These are phyloP conservation scores for Rhodotorula mucilaginosa DNA, from an alignment of 1,284 basidiomycete species.

Conservation along the genomic window DNA sequence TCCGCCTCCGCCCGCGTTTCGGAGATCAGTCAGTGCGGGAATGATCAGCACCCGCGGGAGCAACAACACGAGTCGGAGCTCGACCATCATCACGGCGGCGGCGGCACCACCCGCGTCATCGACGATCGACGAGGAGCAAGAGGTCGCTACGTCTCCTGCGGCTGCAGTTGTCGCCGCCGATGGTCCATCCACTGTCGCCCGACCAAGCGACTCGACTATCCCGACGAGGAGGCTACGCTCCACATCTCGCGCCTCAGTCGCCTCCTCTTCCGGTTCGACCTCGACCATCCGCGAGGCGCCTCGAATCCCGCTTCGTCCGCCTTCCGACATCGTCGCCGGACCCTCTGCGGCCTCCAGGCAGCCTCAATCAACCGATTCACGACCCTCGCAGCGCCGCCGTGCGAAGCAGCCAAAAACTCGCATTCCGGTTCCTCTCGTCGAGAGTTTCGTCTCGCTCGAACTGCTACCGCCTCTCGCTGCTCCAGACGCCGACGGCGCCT, in stretches of 20 bases:
- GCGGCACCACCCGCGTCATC: neutral
- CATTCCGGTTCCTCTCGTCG: conserved; percentile 68
- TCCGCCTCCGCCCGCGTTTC: too few relatives aligned
- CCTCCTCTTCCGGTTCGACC: conserved; percentile 15
- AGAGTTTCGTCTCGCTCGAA: conserved; percentile 66
- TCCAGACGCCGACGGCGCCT: neutral
- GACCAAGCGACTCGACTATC: neutral
- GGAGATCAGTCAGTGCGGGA: too few relatives aligned
- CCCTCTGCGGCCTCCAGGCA: neutral
- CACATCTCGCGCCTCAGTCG: neutral
- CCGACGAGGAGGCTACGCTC: neutral
- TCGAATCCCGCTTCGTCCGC: conserved; percentile 13
- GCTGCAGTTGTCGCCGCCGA: neutral
- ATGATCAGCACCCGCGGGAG: too few relatives aligned
- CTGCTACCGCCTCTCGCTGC: neutral
- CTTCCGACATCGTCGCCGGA: too few relatives aligned
- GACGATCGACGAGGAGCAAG: neutral
- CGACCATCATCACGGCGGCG: too few relatives aligned
- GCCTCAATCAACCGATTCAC: conserved; percentile 43
- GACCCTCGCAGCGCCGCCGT: conserved; percentile 31
- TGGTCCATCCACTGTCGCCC: neutral
- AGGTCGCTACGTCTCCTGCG: neutral
- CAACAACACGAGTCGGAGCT: too few relatives aligned
- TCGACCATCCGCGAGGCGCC: conserved; percentile 54
- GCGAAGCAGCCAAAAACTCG: conserved; percentile 65